Evolutionary conservation across 768 basidiomycete species (phyloP), one percentile per base, ranked within the genome.

Genomic region (Ramaria rubella): DNA sequence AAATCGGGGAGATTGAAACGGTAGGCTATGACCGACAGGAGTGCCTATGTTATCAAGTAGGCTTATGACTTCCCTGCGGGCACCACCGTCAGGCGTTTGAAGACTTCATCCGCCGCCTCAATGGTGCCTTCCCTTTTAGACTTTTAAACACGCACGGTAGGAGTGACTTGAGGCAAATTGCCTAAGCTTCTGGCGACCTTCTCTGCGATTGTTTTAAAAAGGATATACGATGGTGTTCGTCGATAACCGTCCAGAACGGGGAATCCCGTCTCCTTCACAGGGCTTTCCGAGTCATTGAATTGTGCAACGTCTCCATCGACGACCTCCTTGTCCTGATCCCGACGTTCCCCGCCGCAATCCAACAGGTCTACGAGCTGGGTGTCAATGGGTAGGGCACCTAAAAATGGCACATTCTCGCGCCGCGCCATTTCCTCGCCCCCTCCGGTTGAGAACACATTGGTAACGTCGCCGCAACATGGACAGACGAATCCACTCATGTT

Each of bases 401-500:
- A 75, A 67, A 94, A 96, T 49, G 66, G 68, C 34, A 97, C 63
- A 1, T 76, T 79, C 64, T 94, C 90, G 50, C 77, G 78, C 59
- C 77, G 75, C 4, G 90, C 93, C 87, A 94, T 85, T 64, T 85
- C 87, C 70, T 86, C 82, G 1, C 94, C 96, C 2, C 96, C 96
- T 15, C 93, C 93, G 4, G 84, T 87, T 7, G 94, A 96, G 69
- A 98, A 99, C 53, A 96, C 82, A 68, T 95, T 91, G 74, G 85
- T 91, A 62, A 97, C 76, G 69, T 97, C 94, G 15, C 91, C 91
- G 68, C 96, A 98, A 67, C 94, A 96, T 44, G 96, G 96, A 66
- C 95, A 98, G 19, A 87, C 89, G 72, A 96, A 98, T 49, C 96
- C 96, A 61, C 91, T 90, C 96, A 98, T 98, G 73, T 98, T 99